These are phyloP conservation scores for Cucurbita moschata DNA, from an alignment of 306 rosid genomes.

Conservation along the genomic window DNA sequence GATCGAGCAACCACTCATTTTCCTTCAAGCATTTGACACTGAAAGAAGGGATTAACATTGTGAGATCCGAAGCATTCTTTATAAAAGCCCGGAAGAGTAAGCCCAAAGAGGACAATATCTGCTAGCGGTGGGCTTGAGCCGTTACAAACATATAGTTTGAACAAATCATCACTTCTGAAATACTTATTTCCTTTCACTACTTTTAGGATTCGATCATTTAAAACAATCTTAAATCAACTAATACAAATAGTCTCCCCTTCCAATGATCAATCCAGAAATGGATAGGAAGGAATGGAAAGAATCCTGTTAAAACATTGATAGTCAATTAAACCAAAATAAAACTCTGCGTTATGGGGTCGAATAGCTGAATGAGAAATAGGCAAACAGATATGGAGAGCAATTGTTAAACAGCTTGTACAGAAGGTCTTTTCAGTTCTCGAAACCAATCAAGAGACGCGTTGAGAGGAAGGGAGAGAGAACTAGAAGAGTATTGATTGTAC, in stretches of 20 bases:
- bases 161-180: neutral
- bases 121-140: no score
- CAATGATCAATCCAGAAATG: neutral
- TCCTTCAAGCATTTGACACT: slow-evolving; percentile 67
- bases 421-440: neutral
- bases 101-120: no score
- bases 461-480: neutral
- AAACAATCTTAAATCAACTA: neutral
- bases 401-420: no score
- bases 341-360: neutral
- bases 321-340: neutral
- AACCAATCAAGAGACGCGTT: neutral
- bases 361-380: neutral
- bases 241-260: neutral
- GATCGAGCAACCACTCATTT: slow-evolving; percentile 81
- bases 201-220: neutral
- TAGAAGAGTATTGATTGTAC: slow-evolving; percentile 9
- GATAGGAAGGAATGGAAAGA: neutral
- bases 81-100: no score
- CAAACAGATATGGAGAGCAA: no score
- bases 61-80: no score
- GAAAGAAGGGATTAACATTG: slow-evolving; percentile 9
- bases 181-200: neutral
- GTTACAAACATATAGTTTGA: neutral
- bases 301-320: neutral